A percentile compares a stretch with the other conserved stretches of the same genome.
Evolutionary conservation across 352 stramenopile genomes (phyloP).

Genomic region (Phytophthora europaea): DNA sequence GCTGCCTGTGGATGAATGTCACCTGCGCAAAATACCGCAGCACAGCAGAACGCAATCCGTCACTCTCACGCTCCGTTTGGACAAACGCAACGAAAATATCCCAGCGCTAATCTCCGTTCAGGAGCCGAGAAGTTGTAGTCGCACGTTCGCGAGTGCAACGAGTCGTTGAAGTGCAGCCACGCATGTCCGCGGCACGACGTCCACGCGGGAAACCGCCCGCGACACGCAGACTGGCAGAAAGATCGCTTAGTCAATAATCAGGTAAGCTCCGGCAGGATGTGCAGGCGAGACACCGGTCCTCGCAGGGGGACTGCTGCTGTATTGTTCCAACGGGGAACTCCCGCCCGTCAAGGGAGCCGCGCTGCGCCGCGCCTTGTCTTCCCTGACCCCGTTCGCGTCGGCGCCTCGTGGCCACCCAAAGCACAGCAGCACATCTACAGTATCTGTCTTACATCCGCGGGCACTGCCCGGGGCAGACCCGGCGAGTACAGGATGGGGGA

Average conservation of each 20-base stretch:
- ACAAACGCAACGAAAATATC: background rate
- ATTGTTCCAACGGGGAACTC: constrained; percentile 18
- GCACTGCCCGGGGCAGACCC: constrained; percentile 7
- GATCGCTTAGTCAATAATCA: constrained; percentile 1
- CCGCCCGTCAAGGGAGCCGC: background rate
- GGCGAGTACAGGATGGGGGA: background rate
- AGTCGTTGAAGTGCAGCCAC: background rate
- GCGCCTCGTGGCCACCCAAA: constrained; percentile 10
- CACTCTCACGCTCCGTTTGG: background rate
- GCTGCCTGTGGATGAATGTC: no score
- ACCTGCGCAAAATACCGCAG: no score
- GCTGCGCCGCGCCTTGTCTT: background rate
- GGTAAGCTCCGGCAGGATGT: background rate
- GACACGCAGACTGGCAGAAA: constrained; percentile 4
- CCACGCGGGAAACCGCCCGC: background rate
- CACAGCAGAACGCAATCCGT: no score
- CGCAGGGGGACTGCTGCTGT: constrained; percentile 9
- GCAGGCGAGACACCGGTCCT: no score
- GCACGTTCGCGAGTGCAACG: background rate
- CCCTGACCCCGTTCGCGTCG: constrained; percentile 14
- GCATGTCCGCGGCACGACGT: background rate
- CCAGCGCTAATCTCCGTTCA: background rate
- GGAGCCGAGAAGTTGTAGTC: background rate
- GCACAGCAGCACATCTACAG: background rate
- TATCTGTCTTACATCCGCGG: background rate